Base-by-base conservation (phyloP, 441 rosid genomes). In the Corymbia calophylla region DNA sequence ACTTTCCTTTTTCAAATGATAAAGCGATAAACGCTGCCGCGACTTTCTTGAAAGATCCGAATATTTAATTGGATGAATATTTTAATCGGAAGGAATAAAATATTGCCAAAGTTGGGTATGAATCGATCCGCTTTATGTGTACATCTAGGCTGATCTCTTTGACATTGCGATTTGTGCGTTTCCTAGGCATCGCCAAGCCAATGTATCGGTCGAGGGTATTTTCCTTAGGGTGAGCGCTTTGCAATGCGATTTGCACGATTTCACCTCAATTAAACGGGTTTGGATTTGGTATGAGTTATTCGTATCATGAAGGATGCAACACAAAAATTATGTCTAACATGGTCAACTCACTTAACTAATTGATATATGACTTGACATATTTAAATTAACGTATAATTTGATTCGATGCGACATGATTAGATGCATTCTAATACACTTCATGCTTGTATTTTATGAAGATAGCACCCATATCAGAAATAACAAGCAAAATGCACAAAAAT, bases 261-360 rank as follows among this genome's bases (percentile, higher is more conserved):
- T 12, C 1, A 23, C 9, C 0, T 17, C n/a, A 6, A 12, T 44
- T 44, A 11, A 77, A 23, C 9, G 13, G 3, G 5, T 39, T 44
- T 1, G 2, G n/a, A 39, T 44, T 3, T 35, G 48, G 2, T 16
- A 77, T 39, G 44, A 44, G 2, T 44, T 6, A 0, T 44, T 8
- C 16, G 4, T 73, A 3, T 25, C 16, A 3, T 6, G 9, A 39
- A 73, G 1, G 49, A 7, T 1, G 9, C 0, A 7, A 1, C 10
- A 39, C 5, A 21, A 73, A 68, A 21, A 39, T 39, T 1, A 5
- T 11, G 4, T 73, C 0, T 1, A 17, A 39, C 17, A 3, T 1
- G 0, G 2, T 39, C 6, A 15, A 39, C 82, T 4, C 5, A 0
- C 25, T 21, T 11, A 18, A 39, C 9, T 3, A 0, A 0, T 73